Evolutionary conservation across 768 basidiomycete genomes (phyloP).

Genomic region (Amanita thiersii): DNA sequence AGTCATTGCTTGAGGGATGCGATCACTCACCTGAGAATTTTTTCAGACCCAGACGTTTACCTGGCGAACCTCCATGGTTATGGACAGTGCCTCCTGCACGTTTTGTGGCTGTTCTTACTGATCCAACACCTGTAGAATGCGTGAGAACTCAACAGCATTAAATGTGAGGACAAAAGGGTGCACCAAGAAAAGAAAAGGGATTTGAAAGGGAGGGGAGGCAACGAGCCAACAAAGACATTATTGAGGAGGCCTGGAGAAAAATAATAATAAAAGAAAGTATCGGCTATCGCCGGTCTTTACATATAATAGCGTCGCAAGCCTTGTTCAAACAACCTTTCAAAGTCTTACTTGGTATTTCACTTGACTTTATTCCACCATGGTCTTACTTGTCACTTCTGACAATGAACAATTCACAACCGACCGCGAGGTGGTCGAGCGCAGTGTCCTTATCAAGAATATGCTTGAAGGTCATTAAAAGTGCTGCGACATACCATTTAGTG

Average conservation of each 20-base stretch:
- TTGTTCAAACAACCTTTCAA: conserved; percentile 17
- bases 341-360: conserved; percentile 6
- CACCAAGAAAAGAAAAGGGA: conserved; percentile 47
- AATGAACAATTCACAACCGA: conserved; percentile 92
- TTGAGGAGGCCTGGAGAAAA: neutral
- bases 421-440: conserved; percentile 91
- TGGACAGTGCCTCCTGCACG: conserved; percentile 90
- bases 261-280: conserved; percentile 14
- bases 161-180: conserved; percentile 4
- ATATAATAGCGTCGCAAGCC: no score
- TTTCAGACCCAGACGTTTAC: conserved; percentile 91
- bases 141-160: no score
- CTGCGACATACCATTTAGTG: conserved; percentile 11
- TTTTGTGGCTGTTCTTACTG: conserved; percentile 92
- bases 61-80: conserved; percentile 90
- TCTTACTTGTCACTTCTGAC: conserved; percentile 89
- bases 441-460: conserved; percentile 99
- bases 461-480: conserved; percentile 69
- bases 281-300: conserved; percentile 32
- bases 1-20: neutral
- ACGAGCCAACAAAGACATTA: conserved; percentile 44
- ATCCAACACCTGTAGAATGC: conserved; percentile 35
- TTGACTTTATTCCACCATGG: conserved; percentile 37
- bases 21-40: conserved; percentile 77
- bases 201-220: conserved; percentile 25